phyloP scores from a whole-genome alignment of 1,284 basidiomycete species.

The Neolentinus lepideus region DNA sequence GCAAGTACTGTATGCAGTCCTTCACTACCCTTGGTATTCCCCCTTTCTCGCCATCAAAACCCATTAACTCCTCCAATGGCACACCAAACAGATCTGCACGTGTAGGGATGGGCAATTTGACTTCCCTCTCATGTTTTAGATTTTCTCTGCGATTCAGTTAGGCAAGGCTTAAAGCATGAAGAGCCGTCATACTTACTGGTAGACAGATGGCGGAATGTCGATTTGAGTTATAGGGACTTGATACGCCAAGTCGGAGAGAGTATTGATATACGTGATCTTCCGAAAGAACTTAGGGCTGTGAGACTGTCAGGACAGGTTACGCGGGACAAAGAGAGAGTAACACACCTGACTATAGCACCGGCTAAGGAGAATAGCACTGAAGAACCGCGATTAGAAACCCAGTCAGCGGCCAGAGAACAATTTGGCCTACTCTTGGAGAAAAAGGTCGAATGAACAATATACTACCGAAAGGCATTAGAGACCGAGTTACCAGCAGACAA shows the following conservation, averaged over 20 bases:
- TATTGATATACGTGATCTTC: conserved; percentile 68
- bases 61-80: conserved; percentile 76
- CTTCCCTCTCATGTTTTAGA: conserved; percentile 59
- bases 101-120: conserved; percentile 51
- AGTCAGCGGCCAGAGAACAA: neutral
- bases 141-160: conserved; percentile 50
- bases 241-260: conserved; percentile 67
- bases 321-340: neutral
- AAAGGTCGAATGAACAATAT: conserved; percentile 81
- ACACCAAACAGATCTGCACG: conserved; percentile 70
- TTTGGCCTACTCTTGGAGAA: conserved; percentile 69
- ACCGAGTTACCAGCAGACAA: neutral
- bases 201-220: conserved; percentile 75
- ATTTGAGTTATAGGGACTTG: conserved; percentile 79
- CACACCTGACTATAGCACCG: conserved; percentile 74
- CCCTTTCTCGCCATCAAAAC: conserved; percentile 71
- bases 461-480: conserved; percentile 30
- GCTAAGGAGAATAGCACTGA: conserved; percentile 80
- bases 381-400: neutral
- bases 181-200: conserved; percentile 44
- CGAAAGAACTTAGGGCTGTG: conserved; percentile 79
- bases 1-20: conserved; percentile 69
- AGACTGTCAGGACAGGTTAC: neutral
- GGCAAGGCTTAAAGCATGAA: conserved; percentile 4
- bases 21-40: conserved; percentile 72